Evolutionary conservation across 2,329 filamentous ascomycete genomes (phyloP).

Genomic region (Colletotrichum chrysophilum): DNA sequence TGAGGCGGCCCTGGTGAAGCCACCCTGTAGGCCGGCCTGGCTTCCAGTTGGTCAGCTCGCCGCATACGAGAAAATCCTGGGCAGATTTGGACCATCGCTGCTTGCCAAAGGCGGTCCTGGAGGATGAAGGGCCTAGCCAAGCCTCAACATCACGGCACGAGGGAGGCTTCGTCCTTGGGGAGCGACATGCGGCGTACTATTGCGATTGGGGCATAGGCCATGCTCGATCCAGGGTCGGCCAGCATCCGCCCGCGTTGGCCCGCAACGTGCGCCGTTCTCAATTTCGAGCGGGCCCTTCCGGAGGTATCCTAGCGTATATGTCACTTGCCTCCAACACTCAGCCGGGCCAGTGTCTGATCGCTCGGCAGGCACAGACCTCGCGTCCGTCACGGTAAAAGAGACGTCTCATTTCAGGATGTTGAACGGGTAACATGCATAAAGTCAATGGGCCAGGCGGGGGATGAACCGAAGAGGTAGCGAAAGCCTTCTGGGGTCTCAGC

Average conservation of each 20-base stretch:
- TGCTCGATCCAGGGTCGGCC: constrained; percentile 3
- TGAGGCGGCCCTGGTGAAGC: constrained; percentile 44
- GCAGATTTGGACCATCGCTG: neutral
- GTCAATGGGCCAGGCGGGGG: neutral
- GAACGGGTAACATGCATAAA: neutral
- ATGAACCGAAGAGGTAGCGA: neutral
- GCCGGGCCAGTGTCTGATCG: constrained; percentile 12
- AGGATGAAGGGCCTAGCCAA: neutral
- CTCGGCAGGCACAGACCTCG: constrained; percentile 12
- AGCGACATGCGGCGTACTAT: neutral
- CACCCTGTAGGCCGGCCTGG: constrained; percentile 39
- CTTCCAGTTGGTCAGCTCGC: constrained; percentile 50
- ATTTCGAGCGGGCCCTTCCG: constrained; percentile 20
- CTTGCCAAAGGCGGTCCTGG: neutral
- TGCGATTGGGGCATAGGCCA: constrained; percentile 9
- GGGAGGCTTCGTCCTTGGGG: neutral
- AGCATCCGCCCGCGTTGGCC: constrained; percentile 20
- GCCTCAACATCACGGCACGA: neutral
- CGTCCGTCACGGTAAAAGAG: constrained; percentile 1
- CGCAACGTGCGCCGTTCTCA: constrained; percentile 19
- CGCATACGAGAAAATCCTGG: constrained; percentile 24
- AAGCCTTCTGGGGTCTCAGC: neutral
- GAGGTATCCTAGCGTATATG: constrained; percentile 2
- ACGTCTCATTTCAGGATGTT: neutral
- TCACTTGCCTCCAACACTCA: neutral